phyloP scores from a whole-genome alignment of 2,329 filamentous ascomycete species.

The Orbilia blumenaviensis region DNA sequence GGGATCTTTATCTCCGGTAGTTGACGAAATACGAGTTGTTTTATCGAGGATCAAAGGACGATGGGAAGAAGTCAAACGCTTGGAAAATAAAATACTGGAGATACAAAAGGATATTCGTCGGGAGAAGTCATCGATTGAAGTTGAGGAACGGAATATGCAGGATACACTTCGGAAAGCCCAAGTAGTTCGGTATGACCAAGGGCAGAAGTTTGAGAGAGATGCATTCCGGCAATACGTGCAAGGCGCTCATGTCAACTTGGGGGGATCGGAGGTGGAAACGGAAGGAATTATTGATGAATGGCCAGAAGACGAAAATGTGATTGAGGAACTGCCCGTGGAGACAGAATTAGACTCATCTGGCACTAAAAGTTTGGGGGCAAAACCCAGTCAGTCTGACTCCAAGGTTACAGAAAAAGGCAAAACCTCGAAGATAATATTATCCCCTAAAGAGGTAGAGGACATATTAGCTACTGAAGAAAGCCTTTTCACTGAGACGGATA shows the following conservation, averaged over 20 bases:
- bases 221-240: slow-evolving; percentile 5
- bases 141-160: slow-evolving; percentile 17
- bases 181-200: slow-evolving; percentile 10
- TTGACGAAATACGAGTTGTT: not conserved
- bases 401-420: not conserved
- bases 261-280: not conserved
- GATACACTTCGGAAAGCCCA: not conserved
- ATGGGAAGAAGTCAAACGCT: not conserved
- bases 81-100: slow-evolving; percentile 20
- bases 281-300: not conserved
- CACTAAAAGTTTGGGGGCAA: not conserved
- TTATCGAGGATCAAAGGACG: slow-evolving; percentile 17
- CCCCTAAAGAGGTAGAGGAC: not conserved
- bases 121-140: not conserved
- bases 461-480: slow-evolving; percentile 3
- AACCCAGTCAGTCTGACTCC: too few relatives aligned
- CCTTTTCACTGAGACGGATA: not conserved
- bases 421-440: not conserved
- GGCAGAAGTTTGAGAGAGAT: slow-evolving; percentile 11
- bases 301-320: not conserved
- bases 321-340: not conserved
- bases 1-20: slow-evolving; percentile 4
- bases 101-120: not conserved
- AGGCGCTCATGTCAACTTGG: not conserved
- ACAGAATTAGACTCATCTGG: not conserved